Base-by-base conservation (phyloP, 2,329 filamentous ascomycete species). In the Aspergillus bombycis region DNA sequence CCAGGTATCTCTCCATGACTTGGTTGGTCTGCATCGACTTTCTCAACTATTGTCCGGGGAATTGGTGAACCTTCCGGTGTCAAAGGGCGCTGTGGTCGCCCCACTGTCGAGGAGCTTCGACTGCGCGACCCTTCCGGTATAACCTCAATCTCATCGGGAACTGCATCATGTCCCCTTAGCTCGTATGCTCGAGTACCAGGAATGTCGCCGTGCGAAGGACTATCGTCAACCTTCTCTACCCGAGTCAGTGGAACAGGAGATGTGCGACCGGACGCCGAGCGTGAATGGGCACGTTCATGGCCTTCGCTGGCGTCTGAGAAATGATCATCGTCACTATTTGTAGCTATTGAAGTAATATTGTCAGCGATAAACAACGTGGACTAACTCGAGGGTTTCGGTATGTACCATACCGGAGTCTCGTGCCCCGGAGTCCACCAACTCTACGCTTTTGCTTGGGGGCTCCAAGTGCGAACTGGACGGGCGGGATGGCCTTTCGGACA, bases 261-360 rank as follows among this genome's bases (percentile, higher is more conserved):
- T 54, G 77, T 77, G 67, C 78, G 74, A 67, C 80, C 75, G 58
- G 81, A 80, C 57, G 72, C 72, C 72, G 72, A 70, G 66, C 71
- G 74, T 67, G 74, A 77, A 65, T 69, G 67, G 62, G 74, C 71
- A 71, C 67, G 71, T 36, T 69, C 65, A 53, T 77, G 77, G 69
- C 86, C 87, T 79, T 89, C 88, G 50, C 83, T 86, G 62, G 88
- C 88, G 72, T 89, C 88, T 54, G 87, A 88, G 75, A 89, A 90
- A 76, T 89, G 85, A 65, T 89, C 88, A 56, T 86, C 81, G 57
- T 81, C 84, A 63, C 83, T 84, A 62, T 84, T 84, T 46, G 83
- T 84, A 54, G 75, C 80, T 74, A 79, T 43, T 26, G 23, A 26
- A 48, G 16, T 45, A 19, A 23, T 8, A 11, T 34, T 16, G 23